These are phyloP conservation scores for Strobilomyces confusus DNA, from an alignment of 768 basidiomycete species.

Conservation along the genomic window DNA sequence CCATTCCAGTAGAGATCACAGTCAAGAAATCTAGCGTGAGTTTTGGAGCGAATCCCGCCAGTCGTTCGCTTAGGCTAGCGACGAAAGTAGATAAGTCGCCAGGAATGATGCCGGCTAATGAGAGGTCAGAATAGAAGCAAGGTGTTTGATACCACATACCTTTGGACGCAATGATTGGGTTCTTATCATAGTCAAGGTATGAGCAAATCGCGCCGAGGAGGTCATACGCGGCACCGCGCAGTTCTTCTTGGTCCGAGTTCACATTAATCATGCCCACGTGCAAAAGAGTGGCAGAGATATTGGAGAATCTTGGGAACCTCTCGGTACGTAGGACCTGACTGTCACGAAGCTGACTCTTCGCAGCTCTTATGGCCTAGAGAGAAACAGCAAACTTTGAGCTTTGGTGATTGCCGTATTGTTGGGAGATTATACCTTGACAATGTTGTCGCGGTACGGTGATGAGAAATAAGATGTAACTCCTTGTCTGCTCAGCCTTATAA, in stretches of 20 bases:
- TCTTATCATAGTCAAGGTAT: conserved; percentile 74
- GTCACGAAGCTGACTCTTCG: conserved; percentile 67
- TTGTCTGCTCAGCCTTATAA: conserved; percentile 69
- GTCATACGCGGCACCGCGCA: conserved; percentile 77
- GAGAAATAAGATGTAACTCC: conserved; percentile 74
- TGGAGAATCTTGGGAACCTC: conserved; percentile 73
- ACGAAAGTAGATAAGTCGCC: conserved; percentile 63
- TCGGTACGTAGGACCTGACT: conserved; percentile 49
- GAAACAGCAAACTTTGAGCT: background rate
- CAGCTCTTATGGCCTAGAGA: conserved; percentile 62
- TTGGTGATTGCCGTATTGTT: background rate
- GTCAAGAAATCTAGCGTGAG: conserved; percentile 85
- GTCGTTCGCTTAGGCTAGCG: conserved; percentile 60
- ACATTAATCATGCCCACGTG: conserved; percentile 83
- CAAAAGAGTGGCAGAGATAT: conserved; percentile 81
- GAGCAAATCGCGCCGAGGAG: conserved; percentile 73
- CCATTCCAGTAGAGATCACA: conserved; percentile 72
- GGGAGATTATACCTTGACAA: conserved; percentile 58
- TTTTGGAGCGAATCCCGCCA: conserved; percentile 72
- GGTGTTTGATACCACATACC: conserved; percentile 35
- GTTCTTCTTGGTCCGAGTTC: conserved; percentile 65
- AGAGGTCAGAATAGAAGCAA: conserved; percentile 3
- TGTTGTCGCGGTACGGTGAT: conserved; percentile 60
- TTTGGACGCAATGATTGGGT: conserved; percentile 64
- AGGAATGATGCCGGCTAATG: conserved; percentile 64